These are phyloP conservation scores for Malassezia sp. DNA, from an alignment of 1,284 basidiomycete genomes.

Conservation along the genomic window DNA sequence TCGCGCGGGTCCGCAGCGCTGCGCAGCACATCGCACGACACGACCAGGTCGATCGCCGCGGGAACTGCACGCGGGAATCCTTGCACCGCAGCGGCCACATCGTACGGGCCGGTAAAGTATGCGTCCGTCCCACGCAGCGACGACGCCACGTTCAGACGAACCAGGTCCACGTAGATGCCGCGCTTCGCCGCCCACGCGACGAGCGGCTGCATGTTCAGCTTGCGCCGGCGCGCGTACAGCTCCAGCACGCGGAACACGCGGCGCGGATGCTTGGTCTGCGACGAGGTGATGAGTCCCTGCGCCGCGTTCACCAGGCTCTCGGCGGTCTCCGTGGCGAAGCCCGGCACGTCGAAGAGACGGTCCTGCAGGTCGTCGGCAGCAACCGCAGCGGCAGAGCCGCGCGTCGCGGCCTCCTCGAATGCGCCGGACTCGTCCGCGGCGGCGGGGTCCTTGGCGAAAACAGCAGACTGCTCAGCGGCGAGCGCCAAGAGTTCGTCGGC, in stretches of 20 bases:
- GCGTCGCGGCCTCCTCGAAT: conserved; percentile 1
- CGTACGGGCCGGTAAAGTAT: conserved; percentile 16
- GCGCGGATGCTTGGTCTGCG: conserved; percentile 6
- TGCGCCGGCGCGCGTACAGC: conserved; percentile 15
- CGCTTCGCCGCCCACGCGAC: conserved; percentile 9
- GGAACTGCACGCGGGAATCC: conserved; percentile 10
- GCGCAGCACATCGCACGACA: conserved; percentile 8
- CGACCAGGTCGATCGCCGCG: conserved; percentile 10
- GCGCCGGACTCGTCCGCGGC: conserved; percentile 7
- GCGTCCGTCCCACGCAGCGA: conserved; percentile 3
- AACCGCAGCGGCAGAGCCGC: neutral
- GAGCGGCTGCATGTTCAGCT: conserved; percentile 14
- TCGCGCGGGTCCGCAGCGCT: neutral
- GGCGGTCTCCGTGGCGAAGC: conserved; percentile 3
- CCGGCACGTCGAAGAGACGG: conserved; percentile 9
- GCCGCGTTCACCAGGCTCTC: conserved; percentile 2
- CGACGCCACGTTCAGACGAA: conserved; percentile 14
- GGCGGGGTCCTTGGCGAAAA: conserved; percentile 4
- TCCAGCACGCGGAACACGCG: conserved; percentile 17
- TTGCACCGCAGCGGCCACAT: conserved; percentile 4
- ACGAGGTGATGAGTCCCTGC: conserved; percentile 11
- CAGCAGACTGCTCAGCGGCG: neutral
- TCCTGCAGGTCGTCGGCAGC: conserved; percentile 9
- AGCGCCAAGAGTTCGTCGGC: conserved; percentile 4
- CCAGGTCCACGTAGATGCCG: conserved; percentile 14